These are phyloP conservation scores for Camellia sinensis DNA, from an alignment of 148 eudicot genomes.

Conservation along the genomic window DNA sequence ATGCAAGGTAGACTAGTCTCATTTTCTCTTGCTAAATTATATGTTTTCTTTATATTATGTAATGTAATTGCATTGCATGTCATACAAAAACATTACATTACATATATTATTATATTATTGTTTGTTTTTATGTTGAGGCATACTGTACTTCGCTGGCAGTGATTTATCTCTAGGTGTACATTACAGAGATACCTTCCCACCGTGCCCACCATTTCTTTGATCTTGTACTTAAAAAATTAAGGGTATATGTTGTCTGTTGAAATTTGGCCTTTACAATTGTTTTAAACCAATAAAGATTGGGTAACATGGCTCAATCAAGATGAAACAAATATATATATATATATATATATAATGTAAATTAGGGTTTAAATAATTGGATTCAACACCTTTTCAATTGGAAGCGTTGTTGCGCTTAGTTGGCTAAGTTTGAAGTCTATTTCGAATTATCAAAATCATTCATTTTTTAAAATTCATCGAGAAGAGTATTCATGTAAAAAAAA, in stretches of 20 bases:
- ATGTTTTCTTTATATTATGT: background rate
- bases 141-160: no score
- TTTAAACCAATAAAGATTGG: constrained; percentile 22
- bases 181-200: no score
- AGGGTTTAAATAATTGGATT: no score
- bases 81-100: constrained; percentile 18
- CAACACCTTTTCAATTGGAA: no score
- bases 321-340: background rate
- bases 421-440: no score
- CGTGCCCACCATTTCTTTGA: no score
- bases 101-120: no score
- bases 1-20: constrained; percentile 25
- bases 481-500: no score
- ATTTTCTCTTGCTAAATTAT: constrained; percentile 5
- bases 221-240: constrained; percentile 7
- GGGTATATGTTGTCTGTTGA: constrained; percentile 14
- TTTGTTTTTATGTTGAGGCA: background rate
- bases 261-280: constrained; percentile 9
- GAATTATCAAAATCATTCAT: no score
- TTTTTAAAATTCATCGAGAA: no score
- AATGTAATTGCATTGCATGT: constrained; percentile 14
- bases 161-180: no score
- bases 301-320: constrained; percentile 23
- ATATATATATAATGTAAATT: background rate
- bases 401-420: no score